Evolutionary conservation across 306 rosid genomes (phyloP), one percentile per base, ranked within the genome.

Genomic region (Urtica urens): DNA sequence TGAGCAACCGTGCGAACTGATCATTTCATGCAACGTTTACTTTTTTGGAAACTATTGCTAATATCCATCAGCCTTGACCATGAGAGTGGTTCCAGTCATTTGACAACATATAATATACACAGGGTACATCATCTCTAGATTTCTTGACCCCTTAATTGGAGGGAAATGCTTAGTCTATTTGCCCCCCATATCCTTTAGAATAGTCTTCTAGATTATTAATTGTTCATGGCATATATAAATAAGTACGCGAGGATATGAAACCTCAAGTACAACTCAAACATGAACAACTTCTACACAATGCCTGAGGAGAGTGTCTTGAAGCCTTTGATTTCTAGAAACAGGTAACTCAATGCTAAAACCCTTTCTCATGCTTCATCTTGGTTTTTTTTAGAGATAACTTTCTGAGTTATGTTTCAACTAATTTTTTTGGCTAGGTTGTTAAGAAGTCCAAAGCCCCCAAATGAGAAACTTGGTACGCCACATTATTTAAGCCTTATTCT

Each of bases 401-500:
- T 24, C 51, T 28, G 35, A 30, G 13, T 48, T 23, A 15, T 41
- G 33, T 62, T 12, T 8, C 47, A n/a, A n/a, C n/a, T n/a, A n/a
- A n/a, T n/a, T n/a, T n/a, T n/a, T 58, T 26, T 38, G 12, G 42
- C 57, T 53, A 49, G 29, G 45, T 46, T 67, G 23, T 73, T 68
- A 23, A 46, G 61, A 75, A 69, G 75, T n/a, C 42, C 71, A 77
- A 71, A 40, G 56, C 56, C 45, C 34, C 58, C 50, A 59, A 60
- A 15, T 8, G 62, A 55, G 27, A 65, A 55, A 79, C 55, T 48
- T 28, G 81, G 87, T 82, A 75, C 37, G 60, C 31, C 51, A 22
- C 28, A 10, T 46, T 59, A 38, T n/a, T n/a, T n/a, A n/a, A 7
- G 19, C 43, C 24, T 16, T 13, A 17, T 24, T 47, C 17, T 52